phyloP scores from a whole-genome alignment of 306 rosid genomes.

The Geum urbanum region DNA sequence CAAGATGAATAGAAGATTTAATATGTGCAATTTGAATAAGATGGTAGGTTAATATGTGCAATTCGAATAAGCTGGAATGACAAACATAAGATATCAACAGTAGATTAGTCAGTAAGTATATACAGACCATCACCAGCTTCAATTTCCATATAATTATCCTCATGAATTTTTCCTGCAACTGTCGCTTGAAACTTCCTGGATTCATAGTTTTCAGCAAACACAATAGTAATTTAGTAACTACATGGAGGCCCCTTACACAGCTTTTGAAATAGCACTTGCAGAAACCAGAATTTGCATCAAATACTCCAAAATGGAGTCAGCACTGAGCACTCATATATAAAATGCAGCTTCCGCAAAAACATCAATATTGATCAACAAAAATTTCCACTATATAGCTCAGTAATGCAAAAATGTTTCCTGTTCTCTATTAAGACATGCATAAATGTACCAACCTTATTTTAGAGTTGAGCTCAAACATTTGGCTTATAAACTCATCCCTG shows the following conservation, averaged over 20 bases:
- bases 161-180: conserved; percentile 23
- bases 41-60: background rate
- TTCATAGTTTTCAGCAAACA: background rate
- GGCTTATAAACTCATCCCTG: conserved; percentile 56
- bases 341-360: no score
- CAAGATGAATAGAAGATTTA: background rate
- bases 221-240: background rate
- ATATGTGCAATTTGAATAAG: background rate
- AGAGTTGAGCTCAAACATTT: conserved; percentile 53
- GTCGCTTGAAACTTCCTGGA: conserved; percentile 61
- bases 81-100: background rate
- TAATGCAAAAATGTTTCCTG: background rate
- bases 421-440: background rate
- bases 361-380: background rate
- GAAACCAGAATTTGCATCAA: background rate
- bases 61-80: background rate
- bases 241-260: background rate
- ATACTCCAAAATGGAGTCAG: no score
- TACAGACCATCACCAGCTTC: conserved; percentile 36
- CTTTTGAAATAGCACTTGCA: background rate
- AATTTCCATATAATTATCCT: conserved; percentile 23
- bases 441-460: conserved; percentile 52
- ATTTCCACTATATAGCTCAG: background rate
- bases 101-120: background rate
- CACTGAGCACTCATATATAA: no score